A percentile compares a stretch with the other conserved stretches of the same genome.
Conservation (phyloP, 371 early-diverging fungal genomes). For the Paraphysoderma sedebokerense region DNA sequence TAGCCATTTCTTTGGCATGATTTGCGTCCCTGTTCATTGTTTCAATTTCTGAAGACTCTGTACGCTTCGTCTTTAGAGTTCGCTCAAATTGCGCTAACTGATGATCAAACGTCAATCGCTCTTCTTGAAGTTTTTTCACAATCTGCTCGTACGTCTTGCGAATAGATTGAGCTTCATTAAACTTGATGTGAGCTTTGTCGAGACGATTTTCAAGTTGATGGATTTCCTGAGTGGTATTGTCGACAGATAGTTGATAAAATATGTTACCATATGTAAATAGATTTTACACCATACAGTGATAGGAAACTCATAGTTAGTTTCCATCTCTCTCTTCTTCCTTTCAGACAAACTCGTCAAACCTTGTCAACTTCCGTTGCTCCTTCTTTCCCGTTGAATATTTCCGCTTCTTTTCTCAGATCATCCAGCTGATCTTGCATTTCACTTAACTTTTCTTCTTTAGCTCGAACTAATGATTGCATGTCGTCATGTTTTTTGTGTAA, state of each 20-base stretch:
- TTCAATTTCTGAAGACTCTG: conserved; percentile 28
- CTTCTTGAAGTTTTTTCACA: conserved; percentile 30
- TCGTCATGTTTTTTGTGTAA: conserved; percentile 33
- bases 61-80: conserved; percentile 22
- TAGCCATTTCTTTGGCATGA: conserved; percentile 34
- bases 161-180: conserved; percentile 35
- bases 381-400: conserved; percentile 17
- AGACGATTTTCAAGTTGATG: conserved; percentile 29
- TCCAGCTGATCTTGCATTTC: conserved; percentile 20
- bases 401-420: conserved; percentile 21
- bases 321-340: no score
- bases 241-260: no score
- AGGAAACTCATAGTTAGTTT: no score
- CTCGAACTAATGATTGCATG: conserved; percentile 22
- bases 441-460: conserved; percentile 16
- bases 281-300: no score
- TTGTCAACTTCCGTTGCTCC: conserved; percentile 25
- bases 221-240: conserved; percentile 28
- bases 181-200: conserved; percentile 38
- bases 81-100: conserved; percentile 30
- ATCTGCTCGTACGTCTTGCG: conserved; percentile 36
- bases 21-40: conserved; percentile 33
- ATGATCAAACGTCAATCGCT: conserved; percentile 28
- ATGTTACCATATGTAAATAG: no score
- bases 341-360: no score